Conservation (phyloP, 2,329 filamentous ascomycete genomes). For the Dothidotthia symphoricarpi region DNA sequence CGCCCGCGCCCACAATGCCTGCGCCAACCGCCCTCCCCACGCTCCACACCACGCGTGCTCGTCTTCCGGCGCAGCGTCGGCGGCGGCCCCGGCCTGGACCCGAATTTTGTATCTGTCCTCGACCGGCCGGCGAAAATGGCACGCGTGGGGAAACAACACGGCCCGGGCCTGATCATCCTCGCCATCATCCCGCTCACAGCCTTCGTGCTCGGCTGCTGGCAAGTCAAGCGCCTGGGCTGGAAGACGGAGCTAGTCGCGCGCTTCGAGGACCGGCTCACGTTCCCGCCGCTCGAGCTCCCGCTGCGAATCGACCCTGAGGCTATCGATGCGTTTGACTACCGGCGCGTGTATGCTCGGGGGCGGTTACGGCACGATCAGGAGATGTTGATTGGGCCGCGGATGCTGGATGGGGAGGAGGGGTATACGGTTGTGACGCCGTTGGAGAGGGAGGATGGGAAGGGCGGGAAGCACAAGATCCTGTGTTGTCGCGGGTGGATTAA, state of each 20-base stretch:
- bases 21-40: conserved; percentile 24
- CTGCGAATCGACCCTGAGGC: conserved; percentile 77
- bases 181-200: conserved; percentile 88
- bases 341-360: conserved; percentile 74
- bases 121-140: conserved; percentile 83
- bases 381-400: conserved; percentile 90
- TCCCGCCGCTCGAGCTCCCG: conserved; percentile 80
- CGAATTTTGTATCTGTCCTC: conserved; percentile 78
- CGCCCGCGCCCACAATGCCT: conserved; percentile 35
- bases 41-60: conserved; percentile 18
- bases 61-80: conserved; percentile 22
- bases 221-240: conserved; percentile 88
- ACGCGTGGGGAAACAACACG: conserved; percentile 71
- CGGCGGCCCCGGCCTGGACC: conserved; percentile 60
- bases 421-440: conserved; percentile 90
- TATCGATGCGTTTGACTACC: conserved; percentile 86
- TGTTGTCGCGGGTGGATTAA: conserved; percentile 91
- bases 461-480: conserved; percentile 61
- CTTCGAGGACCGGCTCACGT: conserved; percentile 87
- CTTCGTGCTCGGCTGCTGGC: conserved; percentile 89
- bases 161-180: conserved; percentile 75
- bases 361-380: conserved; percentile 82
- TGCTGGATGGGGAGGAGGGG: conserved; percentile 85
- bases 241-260: conserved; percentile 90
- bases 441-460: conserved; percentile 61